phyloP scores from a whole-genome alignment of 495 filamentous ascomycete species.

The Staphylotrichum tortipilum region DNA sequence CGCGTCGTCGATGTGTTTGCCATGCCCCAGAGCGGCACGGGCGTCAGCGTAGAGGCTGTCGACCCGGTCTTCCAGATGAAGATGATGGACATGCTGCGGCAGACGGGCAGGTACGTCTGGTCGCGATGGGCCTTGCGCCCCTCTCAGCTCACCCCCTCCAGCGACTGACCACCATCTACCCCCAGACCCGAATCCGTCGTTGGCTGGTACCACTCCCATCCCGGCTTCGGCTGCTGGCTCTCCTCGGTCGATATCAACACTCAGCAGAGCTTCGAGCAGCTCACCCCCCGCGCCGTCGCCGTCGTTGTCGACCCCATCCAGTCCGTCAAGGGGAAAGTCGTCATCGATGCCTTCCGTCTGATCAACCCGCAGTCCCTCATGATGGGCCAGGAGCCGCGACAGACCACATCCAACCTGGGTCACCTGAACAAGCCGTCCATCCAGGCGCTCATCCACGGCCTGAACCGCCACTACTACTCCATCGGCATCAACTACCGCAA shows the following conservation, averaged over 20 bases:
- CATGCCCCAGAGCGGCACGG: conserved; percentile 98
- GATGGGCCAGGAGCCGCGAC: conserved; percentile 95
- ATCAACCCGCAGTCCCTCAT: conserved; percentile 99
- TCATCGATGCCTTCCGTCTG: conserved; percentile 97
- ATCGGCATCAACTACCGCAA: conserved; percentile 98
- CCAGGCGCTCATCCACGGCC: conserved; percentile 95
- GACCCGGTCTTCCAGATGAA: conserved; percentile 98
- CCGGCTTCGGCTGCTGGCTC: conserved; percentile 97
- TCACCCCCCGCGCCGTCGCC: conserved; percentile 89
- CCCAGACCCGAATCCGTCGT: conserved; percentile 88
- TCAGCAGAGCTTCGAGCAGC: conserved; percentile 97
- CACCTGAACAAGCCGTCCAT: conserved; percentile 99
- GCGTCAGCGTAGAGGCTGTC: conserved; percentile 96
- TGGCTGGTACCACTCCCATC: conserved; percentile 99
- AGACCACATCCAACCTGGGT: conserved; percentile 94
- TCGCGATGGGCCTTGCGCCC: no score
- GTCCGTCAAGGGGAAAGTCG: conserved; percentile 98
- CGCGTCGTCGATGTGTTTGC: conserved; percentile 97
- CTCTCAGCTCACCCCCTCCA: no score
- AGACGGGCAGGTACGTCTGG: conserved; percentile 76
- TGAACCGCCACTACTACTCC: conserved; percentile 98
- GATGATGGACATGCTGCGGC: conserved; percentile 99
- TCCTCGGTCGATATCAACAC: conserved; percentile 99
- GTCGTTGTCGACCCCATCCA: conserved; percentile 98
- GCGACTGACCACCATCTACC: no score